Base-by-base conservation (phyloP, 257 asterid species). In the Solanum ossicruentum region DNA sequence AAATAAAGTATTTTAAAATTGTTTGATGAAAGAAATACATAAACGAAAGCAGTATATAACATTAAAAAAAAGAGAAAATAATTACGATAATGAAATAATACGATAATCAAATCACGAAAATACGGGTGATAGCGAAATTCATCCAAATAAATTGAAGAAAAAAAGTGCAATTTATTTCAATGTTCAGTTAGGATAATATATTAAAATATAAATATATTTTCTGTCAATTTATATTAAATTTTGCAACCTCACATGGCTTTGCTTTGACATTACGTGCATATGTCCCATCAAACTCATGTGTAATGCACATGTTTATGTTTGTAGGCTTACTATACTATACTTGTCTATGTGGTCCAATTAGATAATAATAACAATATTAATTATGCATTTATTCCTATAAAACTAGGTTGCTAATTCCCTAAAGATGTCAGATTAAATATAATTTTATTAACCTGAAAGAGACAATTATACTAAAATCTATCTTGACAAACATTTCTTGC, bases 231-330 rank as follows among this genome's bases (percentile, higher is more conserved):
- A 43, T 82, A 82, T 79, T 69, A 85, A 18, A 41, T 39, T 80
- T 71, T 85, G 85, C 84, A 84, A 85, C 66, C 83, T 85, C 92
- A 88, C 92, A 88, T 88, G 92, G 89, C 83, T 80, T 85, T 85
- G 82, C 61, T 84, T 87, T 89, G 92, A 89, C 90, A 84, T 84
- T 86, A 82, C 83, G 52, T 85, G 89, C 80, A 83, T 41, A 47
- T 55, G 49, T 49, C 84, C 73, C 81, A 72, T 71, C 39, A 54
- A 63, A 70, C 61, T 88, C 88, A 83, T 83, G 87, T 83, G 84
- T 71, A 79, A 86, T 39, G 85, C 90, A 89, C 90, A 89, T 88
- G 90, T 21, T 56, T 45, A 63, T 89, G 86, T 71, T 73, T 78
- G 61, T 23, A 60, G 70, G 47, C 67, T 28, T 52, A 5, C 67